phyloP scores from a whole-genome alignment of 2,329 filamentous ascomycete species.

The Aphanocladium album region DNA sequence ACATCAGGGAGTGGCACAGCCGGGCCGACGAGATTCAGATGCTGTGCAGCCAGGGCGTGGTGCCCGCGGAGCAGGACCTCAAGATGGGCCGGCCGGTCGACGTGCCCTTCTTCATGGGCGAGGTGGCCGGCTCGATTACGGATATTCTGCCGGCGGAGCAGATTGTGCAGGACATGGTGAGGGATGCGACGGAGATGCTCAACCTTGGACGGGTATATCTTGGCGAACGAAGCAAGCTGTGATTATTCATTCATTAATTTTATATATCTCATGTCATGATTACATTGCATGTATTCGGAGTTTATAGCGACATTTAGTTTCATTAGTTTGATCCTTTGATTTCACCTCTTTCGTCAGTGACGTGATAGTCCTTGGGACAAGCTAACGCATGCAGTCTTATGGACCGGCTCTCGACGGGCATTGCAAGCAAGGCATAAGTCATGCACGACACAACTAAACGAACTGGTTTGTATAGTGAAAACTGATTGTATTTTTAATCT shows the following conservation, averaged over 20 bases:
- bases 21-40: conserved; percentile 68
- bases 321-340: background rate
- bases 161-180: conserved; percentile 86
- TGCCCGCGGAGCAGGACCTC: conserved; percentile 77
- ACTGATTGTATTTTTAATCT: background rate
- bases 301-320: background rate
- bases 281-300: background rate
- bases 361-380: background rate
- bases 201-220: conserved; percentile 59
- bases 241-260: conserved; percentile 15
- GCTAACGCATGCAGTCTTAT: background rate
- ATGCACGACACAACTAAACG: background rate
- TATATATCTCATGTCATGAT: background rate
- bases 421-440: background rate
- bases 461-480: background rate
- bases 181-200: conserved; percentile 65
- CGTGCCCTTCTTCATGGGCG: conserved; percentile 85
- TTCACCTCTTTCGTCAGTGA: background rate
- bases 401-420: background rate
- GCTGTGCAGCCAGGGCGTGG: conserved; percentile 69
- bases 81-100: conserved; percentile 79
- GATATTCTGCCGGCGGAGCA: conserved; percentile 74
- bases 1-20: conserved; percentile 74
- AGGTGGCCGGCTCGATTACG: conserved; percentile 74
- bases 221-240: conserved; percentile 38